Evolutionary conservation across 805 yeast species (phyloP), one percentile per base, ranked within the genome.

Genomic region (Kuraishia cidri): DNA sequence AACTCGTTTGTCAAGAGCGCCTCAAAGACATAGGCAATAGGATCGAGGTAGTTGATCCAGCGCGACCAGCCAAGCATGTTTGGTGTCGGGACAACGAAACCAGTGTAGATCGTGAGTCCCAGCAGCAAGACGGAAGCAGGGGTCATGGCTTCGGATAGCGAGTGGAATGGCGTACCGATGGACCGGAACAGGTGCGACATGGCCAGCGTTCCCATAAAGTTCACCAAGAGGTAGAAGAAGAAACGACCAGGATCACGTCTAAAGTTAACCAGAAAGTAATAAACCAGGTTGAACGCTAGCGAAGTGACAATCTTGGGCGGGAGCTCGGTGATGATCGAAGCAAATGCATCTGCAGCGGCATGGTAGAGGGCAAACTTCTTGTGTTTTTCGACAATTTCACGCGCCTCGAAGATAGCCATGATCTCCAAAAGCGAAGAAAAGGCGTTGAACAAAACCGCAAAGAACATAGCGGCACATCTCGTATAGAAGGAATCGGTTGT

Each of bases 301-400:
- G 64, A 46, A 24, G 66, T 60, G 22, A 64, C 40, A 18, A 72
- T 39, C 53, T 80, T 80, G 33, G 73, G 62, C 3, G 90, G 88
- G 37, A 82, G 52, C 31, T 74, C 79, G 3, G 83, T 66, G 3
- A 79, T 37, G 28, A 75, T 60, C 4, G 73, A 60, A 0, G 85
- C 78, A 4, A 82, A 43, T 1, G 85, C 80, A 46, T 81, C 90
- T 3, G 84, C 75, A 11, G 85, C 67, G 3, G 88, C 87, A 37
- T 75, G 75, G 50, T 79, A 83, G 36, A 82, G 66, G 0, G 85
- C 75, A 43, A 77, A 83, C 31, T 68, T 66, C 5, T 19, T 46
- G 48, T 83, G 94, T 46, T 82, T 82, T 44, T 69, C 70, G 15
- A 79, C 66, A 40, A 83, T 73, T 29, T 77, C 69, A 40, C 81